Conservation (phyloP, 192 early-diverging fungal genomes). For the Allomyces macrogynus region DNA sequence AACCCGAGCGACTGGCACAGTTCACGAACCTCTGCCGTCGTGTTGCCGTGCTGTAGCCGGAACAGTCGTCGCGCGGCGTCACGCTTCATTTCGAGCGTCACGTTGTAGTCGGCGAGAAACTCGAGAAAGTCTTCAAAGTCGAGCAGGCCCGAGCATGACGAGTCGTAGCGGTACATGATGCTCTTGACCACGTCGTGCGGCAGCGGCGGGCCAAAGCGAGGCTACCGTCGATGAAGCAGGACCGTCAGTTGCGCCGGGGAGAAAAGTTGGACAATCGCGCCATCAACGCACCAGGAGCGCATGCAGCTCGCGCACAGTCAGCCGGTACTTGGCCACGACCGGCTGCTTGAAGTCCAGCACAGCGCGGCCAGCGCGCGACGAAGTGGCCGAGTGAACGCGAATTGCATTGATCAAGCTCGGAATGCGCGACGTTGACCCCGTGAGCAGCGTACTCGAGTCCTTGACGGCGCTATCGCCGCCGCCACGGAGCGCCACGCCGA, state of each 20-base stretch:
- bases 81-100: conserved; percentile 5
- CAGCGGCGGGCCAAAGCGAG: conserved; percentile 13
- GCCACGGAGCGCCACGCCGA: too few relatives aligned
- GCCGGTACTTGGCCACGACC: too few relatives aligned
- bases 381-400: background rate
- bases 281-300: too few relatives aligned
- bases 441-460: too few relatives aligned
- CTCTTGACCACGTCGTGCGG: conserved; percentile 6
- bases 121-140: conserved; percentile 24
- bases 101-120: conserved; percentile 17
- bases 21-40: background rate
- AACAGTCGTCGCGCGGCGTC: background rate
- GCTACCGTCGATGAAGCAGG: background rate
- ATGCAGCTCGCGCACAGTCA: too few relatives aligned
- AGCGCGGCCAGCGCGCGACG: background rate
- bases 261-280: too few relatives aligned
- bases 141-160: conserved; percentile 12
- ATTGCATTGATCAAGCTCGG: too few relatives aligned
- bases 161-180: conserved; percentile 20
- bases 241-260: too few relatives aligned
- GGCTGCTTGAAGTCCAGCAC: too few relatives aligned
- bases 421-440: too few relatives aligned
- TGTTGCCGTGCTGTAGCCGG: background rate
- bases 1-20: background rate
- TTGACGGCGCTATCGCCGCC: too few relatives aligned